phyloP scores from a whole-genome alignment of 2,329 filamentous ascomycete species.

The Venturia effusa region DNA sequence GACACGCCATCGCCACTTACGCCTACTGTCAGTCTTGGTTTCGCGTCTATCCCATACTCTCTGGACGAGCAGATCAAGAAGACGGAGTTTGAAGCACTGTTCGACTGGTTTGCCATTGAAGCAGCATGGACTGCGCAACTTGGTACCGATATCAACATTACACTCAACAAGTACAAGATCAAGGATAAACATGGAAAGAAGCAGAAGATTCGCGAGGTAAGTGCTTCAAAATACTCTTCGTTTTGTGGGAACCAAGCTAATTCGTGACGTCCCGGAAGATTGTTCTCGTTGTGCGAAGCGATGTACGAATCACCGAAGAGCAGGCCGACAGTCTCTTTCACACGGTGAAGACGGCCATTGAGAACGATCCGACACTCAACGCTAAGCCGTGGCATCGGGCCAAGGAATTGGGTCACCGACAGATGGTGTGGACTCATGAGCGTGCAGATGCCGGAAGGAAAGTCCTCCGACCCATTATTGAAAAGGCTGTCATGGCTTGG shows the following conservation, averaged over 20 bases:
- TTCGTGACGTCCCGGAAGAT: constrained; percentile 20
- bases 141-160: constrained; percentile 34
- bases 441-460: constrained; percentile 30
- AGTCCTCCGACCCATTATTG: constrained; percentile 34
- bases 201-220: constrained; percentile 31
- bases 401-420: constrained; percentile 29
- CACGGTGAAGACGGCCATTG: constrained; percentile 30
- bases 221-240: background rate
- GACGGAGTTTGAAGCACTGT: constrained; percentile 36
- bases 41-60: constrained; percentile 35
- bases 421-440: constrained; percentile 37
- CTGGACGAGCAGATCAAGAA: constrained; percentile 35
- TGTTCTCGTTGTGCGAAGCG: constrained; percentile 33
- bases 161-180: constrained; percentile 36
- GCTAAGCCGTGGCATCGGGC: constrained; percentile 34
- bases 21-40: constrained; percentile 36
- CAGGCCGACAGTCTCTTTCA: constrained; percentile 34
- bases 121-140: constrained; percentile 38
- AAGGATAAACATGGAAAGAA: constrained; percentile 28
- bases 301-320: constrained; percentile 32
- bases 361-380: constrained; percentile 27
- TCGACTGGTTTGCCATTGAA: constrained; percentile 39
- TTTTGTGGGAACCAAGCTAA: background rate
- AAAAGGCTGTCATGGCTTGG: constrained; percentile 33
- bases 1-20: constrained; percentile 36